Conservation (phyloP, 306 rosid species). For the Pyrus pyrifolia region DNA sequence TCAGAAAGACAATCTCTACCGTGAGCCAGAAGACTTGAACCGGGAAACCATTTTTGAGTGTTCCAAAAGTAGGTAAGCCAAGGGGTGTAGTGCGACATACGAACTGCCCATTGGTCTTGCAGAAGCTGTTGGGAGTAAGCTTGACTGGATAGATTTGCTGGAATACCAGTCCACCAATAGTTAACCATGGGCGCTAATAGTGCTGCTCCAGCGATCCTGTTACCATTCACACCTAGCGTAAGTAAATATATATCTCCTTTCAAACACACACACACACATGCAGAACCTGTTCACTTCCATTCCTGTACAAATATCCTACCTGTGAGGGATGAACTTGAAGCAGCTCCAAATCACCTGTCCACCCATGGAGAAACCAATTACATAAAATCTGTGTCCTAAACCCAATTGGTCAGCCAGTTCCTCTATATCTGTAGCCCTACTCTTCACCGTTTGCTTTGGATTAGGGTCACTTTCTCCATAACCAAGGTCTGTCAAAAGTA, state of each 20-base stretch:
- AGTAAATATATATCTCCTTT: slow-evolving; percentile 1
- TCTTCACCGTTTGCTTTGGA: slow-evolving; percentile 64
- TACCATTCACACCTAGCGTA: background rate
- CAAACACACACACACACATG: background rate
- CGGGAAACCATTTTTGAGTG: slow-evolving; percentile 78
- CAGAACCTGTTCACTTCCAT: background rate
- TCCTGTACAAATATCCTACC: slow-evolving; percentile 34
- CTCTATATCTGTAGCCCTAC: slow-evolving; percentile 72
- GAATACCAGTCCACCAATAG: slow-evolving; percentile 83
- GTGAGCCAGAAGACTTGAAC: slow-evolving; percentile 15
- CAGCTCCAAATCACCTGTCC: slow-evolving; percentile 77
- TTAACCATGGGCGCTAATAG: slow-evolving; percentile 63
- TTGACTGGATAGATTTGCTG: slow-evolving; percentile 50
- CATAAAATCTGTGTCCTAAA: slow-evolving; percentile 69
- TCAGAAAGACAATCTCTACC: slow-evolving; percentile 24
- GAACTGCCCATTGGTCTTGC: slow-evolving; percentile 66
- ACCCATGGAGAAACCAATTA: slow-evolving; percentile 71
- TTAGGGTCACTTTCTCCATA: slow-evolving; percentile 95
- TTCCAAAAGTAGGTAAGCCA: slow-evolving; percentile 96
- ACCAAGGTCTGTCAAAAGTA: slow-evolving; percentile 81
- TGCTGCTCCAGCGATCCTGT: slow-evolving; percentile 74
- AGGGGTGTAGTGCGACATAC: slow-evolving; percentile 66
- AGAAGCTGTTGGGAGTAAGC: slow-evolving; percentile 26
- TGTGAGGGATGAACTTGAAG: slow-evolving; percentile 73
- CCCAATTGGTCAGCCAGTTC: slow-evolving; percentile 78